Conservation (phyloP, 2,329 filamentous ascomycete genomes). For the Tolypocladium amazonense region DNA sequence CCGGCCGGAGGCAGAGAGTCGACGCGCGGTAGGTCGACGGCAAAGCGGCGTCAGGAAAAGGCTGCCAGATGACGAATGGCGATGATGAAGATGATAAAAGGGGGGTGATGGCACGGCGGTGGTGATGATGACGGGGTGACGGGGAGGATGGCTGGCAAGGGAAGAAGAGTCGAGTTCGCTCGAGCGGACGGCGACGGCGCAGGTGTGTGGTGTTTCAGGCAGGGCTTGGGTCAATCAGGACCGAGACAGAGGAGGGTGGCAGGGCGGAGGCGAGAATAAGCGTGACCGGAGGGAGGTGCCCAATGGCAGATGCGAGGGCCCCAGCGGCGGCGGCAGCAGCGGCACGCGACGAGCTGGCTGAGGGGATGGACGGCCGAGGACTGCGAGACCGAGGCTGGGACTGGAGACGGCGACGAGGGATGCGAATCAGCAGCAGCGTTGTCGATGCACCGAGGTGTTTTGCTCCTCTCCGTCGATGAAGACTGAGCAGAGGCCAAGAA, state of each 20-base stretch:
- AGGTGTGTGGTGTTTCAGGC: slow-evolving; percentile 13
- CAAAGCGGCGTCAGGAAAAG: background rate
- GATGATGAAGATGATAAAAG: slow-evolving; percentile 1
- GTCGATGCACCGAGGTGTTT: background rate
- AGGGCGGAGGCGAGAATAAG: background rate
- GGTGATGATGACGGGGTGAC: background rate
- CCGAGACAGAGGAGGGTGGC: background rate
- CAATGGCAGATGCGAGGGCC: background rate
- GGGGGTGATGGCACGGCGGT: background rate
- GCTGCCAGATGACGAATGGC: slow-evolving; percentile 3
- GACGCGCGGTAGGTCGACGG: background rate
- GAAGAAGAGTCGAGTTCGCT: slow-evolving; percentile 5
- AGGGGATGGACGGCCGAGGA: too few relatives aligned
- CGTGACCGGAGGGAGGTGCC: background rate
- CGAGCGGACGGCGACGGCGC: slow-evolving; percentile 5
- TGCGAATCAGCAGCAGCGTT: background rate
- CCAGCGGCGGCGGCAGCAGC: background rate
- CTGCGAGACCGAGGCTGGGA: background rate
- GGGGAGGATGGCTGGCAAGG: slow-evolving; percentile 5
- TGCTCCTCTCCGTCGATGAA: background rate
- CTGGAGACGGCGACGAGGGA: background rate
- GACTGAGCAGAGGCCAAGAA: background rate
- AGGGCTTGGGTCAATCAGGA: slow-evolving; percentile 7
- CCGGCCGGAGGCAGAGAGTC: slow-evolving; percentile 1
- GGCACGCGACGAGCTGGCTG: background rate